Base-by-base conservation (phyloP, 2,329 filamentous ascomycete species). In the Alternaria angustiovoidea region DNA sequence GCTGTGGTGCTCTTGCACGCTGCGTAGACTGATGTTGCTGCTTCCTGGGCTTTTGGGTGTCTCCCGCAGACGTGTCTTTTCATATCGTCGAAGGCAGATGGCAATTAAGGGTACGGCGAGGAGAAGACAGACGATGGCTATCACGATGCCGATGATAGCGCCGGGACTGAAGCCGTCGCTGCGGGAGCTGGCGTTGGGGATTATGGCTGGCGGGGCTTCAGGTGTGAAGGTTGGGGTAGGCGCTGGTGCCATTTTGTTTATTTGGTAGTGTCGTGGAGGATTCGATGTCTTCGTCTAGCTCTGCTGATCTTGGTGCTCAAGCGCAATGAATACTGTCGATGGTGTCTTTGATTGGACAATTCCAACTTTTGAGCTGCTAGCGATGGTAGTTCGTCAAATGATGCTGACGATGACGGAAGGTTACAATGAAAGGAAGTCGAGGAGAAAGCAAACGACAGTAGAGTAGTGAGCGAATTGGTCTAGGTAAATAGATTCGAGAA, bases 141-240 rank as follows among this genome's bases (percentile, higher is more conserved):
- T 54, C n/a, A 70, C 65, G 44, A 72, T 71, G 62, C 67, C 66
- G 48, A 71, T 69, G 18, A 71, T 67, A 4, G 70, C 67, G 5
- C 61, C 51, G 0, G 70, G 68, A 4, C 47, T 63, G 46, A 62
- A 71, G 53, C 66, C 67, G 24, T 70, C 63, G 41, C n/a, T 61
- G 4, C 46, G 52, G 18, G 54, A 42, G 5, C 47, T 22, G 16
- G 39, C 26, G 14, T 41, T 32, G 5, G 57, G n/a, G 3, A 41
- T 28, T 7, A 44, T 28, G 7, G 63, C 66, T 4, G 62, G 46
- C 9, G 69, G 68, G 12, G 67, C 68, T 14, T 62, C 47, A 2
- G 68, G 68, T 0, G 54, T 36, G 22, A 51, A 24, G 11, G 57
- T n/a, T 14, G 51, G 11, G 3, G 24, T 42, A 5, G 59, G 20